Conservation (phyloP, 305 asterid species). For the Andrographis paniculata region DNA sequence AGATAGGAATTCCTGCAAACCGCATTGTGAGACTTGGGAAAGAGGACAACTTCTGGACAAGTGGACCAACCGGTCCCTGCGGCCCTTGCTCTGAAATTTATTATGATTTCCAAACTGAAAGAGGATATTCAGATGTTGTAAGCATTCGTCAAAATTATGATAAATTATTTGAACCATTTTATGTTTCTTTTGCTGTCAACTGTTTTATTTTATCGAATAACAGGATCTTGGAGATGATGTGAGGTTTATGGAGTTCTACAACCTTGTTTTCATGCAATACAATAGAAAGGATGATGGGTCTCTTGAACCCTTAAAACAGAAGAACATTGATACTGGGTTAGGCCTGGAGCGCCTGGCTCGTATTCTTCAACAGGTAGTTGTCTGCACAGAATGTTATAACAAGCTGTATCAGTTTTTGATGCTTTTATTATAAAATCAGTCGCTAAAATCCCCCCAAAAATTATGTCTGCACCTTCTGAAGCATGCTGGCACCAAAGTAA, state of each 20-base stretch:
- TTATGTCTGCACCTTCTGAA: no score
- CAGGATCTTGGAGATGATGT: constrained; percentile 96
- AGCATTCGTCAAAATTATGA: constrained; percentile 21
- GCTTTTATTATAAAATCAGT: no score
- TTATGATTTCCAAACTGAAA: constrained; percentile 88
- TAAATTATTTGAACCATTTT: no score
- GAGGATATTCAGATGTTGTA: constrained; percentile 64
- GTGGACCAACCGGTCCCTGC: constrained; percentile 93
- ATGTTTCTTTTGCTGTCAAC: no score
- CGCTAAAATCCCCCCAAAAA: no score
- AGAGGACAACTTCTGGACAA: constrained; percentile 93
- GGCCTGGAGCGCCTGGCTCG: constrained; percentile 98
- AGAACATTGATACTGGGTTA: constrained; percentile 92
- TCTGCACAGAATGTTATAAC: not conserved
- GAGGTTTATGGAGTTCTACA: constrained; percentile 95
- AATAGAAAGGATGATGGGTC: constrained; percentile 90
- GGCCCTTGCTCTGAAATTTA: constrained; percentile 97
- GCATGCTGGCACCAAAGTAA: no score
- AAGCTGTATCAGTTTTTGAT: not conserved
- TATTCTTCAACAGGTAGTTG: constrained; percentile 69
- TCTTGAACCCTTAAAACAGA: constrained; percentile 91
- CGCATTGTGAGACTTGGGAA: constrained; percentile 81
- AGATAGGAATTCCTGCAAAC: constrained; percentile 74
- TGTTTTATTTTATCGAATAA: constrained; percentile 15
- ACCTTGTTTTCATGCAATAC: constrained; percentile 95